These are phyloP conservation scores for Apophysomyces variabilis DNA, from an alignment of 371 early-diverging fungal genomes.

Conservation along the genomic window DNA sequence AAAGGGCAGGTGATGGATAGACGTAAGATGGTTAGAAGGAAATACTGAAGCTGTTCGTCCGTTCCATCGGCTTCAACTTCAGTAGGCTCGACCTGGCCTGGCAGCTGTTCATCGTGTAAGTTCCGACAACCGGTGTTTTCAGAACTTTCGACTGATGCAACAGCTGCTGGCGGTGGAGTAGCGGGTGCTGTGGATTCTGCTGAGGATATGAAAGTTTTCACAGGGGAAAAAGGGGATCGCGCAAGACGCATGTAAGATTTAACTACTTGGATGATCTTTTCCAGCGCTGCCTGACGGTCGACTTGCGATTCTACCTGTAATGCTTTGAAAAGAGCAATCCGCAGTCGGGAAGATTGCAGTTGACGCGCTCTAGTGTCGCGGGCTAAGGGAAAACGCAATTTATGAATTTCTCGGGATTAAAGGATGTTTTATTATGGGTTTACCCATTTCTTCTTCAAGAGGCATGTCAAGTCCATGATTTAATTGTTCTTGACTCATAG, in stretches of 20 bases:
- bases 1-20: slow-evolving; percentile 62
- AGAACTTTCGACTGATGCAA: not conserved
- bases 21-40: slow-evolving; percentile 60
- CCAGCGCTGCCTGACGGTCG: slow-evolving; percentile 40
- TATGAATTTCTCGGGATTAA: not conserved
- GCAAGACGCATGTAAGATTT: slow-evolving; percentile 50
- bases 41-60: slow-evolving; percentile 45
- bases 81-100: slow-evolving; percentile 2
- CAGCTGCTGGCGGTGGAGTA: slow-evolving; percentile 18
- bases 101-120: slow-evolving; percentile 10
- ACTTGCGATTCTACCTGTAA: slow-evolving; percentile 45
- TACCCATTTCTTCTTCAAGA: slow-evolving; percentile 9
- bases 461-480: slow-evolving; percentile 12
- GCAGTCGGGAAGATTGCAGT: slow-evolving; percentile 49
- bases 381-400: slow-evolving; percentile 20
- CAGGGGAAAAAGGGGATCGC: slow-evolving; percentile 31
- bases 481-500: slow-evolving; percentile 6
- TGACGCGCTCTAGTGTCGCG: slow-evolving; percentile 47
- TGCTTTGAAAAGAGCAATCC: slow-evolving; percentile 52
- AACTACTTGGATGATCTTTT: slow-evolving; percentile 52
- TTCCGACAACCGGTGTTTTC: slow-evolving; percentile 15
- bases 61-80: slow-evolving; percentile 31
- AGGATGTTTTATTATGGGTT: not conserved
- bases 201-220: slow-evolving; percentile 6
- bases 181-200: slow-evolving; percentile 25